Evolutionary conservation across 305 asterid genomes (phyloP), one percentile per base, ranked within the genome.

Genomic region (Fraxinus albicans): DNA sequence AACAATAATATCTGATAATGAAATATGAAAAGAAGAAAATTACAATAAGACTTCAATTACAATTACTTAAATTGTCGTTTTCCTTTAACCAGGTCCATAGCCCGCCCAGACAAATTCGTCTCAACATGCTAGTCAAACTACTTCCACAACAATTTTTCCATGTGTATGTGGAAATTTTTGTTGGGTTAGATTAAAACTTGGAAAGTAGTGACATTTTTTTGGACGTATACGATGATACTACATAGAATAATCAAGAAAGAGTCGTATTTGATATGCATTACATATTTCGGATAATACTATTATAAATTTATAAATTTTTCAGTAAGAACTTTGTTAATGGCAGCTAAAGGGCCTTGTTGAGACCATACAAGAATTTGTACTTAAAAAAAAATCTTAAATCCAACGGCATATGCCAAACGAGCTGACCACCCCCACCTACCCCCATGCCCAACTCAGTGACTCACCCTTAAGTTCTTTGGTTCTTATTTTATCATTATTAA

Each of bases 11-110:
- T 58, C 69, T 58, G 70, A 60, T 7, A 60, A 19, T 19, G 70
- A 19, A 60, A 6, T 17, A 60, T 60, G 29, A 60, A 60, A 60
- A 60, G 63, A 17, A 53, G 23, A 53, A 17, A 53, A 53, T 15
- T 53, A 1, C 63, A 17, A 4, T 53, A 4, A 4, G 63, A 53
- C 63, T 53, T 53, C 21, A 15, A 58, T 19, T 5, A 19, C 27
- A n/a, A 3, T 0, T 58, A 19, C 6, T 58, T 21, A 60, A 60
- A 19, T 19, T 7, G 70, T 53, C 47, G 35, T 17, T 40, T 76
- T 75, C 40, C 23, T 47, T 78, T 15, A 70, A 21, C 7, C 65
- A 83, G 75, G 79, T 83, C 82, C 85, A 83, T 81, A 77, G 19
- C 17, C n/a, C 79, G 74, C 79, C 50, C n/a, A 17, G 67, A 21